Base-by-base conservation (phyloP, 495 filamentous ascomycete species). In the Penicillium riverlandense region DNA sequence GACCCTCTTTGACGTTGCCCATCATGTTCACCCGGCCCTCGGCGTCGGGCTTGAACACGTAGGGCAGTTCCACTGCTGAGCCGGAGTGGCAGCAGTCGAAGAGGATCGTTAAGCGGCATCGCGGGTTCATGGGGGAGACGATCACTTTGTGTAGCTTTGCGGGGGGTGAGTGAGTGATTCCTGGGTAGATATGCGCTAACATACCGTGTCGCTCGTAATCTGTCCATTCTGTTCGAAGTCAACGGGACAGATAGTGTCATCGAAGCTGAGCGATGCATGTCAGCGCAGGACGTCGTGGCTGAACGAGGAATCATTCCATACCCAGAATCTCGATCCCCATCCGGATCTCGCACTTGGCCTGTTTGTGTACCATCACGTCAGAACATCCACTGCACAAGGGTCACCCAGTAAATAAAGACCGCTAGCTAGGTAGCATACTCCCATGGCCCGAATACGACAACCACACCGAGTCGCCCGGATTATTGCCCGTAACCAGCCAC, bases 31-130 rank as follows among this genome's bases (percentile, higher is more conserved):
- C 70, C 46, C 78, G 70, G 44, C 77, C 77, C 13, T 75, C 62
- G 16, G 66, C 67, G 52, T 80, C 72, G 2, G 72, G 70, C 8
- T 68, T 69, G 55, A 74, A 82, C 12, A 80, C 73, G 47, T 72
- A 81, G 5, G 78, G 77, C 1, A 82, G 59, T 44, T 82, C 78
- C 42, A 78, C 61, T 0, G 76, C 77, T 0, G 76, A 79, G 40
- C 78, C 78, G n/a, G 69, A 75, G 52, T 82, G 78, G 56, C 78
- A 82, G 62, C 77, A 82, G 52, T 82, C 78, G 47, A 82, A 75
- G 22, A 82, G 57, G 39, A 80, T 68, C 43, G 76, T 77, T 15
- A 82, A 65, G 5, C 72, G 72, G 38, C 66, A 71, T 8, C 48
- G 61, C 0, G 74, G 66, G 28, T 69, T 66, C 62, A 82, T 65